phyloP scores from a whole-genome alignment of 176 grass and related monocot species.

The Rhipidocladum racemiflorum region DNA sequence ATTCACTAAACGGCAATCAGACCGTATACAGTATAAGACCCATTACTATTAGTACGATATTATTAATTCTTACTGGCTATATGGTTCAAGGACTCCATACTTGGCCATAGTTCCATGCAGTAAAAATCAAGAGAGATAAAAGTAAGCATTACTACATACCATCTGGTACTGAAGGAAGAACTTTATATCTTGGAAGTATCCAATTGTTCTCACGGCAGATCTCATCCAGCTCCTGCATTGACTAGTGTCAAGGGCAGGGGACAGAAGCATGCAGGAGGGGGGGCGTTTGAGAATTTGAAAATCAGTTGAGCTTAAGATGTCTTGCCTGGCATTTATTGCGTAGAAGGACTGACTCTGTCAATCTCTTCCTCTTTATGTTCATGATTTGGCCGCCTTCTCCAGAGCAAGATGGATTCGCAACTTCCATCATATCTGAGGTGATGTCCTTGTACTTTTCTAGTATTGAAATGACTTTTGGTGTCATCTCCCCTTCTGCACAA shows the following conservation, averaged over 20 bases:
- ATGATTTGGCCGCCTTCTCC: constrained; percentile 19
- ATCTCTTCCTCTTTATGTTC: constrained; percentile 41
- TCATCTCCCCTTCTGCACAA: constrained; percentile 36
- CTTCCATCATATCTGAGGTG: constrained; percentile 17
- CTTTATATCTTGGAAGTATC: constrained; percentile 50
- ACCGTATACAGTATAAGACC: background rate
- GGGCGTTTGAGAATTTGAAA: background rate
- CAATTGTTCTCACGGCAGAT: constrained; percentile 43
- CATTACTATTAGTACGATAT: background rate
- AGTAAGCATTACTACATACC: constrained; percentile 30
- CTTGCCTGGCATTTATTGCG: constrained; percentile 45
- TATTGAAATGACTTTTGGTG: constrained; percentile 26
- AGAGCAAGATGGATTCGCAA: constrained; percentile 8
- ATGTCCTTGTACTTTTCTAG: constrained; percentile 24
- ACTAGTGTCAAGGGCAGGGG: constrained; percentile 11
- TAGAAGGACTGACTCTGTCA: constrained; percentile 39
- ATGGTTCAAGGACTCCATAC: constrained; percentile 2
- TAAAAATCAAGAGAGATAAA: background rate
- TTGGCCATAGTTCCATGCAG: background rate
- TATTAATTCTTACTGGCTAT: background rate
- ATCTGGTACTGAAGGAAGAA: constrained; percentile 35
- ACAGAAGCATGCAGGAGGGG: background rate
- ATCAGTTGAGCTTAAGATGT: background rate
- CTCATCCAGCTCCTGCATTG: constrained; percentile 46
- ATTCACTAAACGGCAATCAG: background rate